Conservation (phyloP, 257 asterid species). For the Plantago major region DNA sequence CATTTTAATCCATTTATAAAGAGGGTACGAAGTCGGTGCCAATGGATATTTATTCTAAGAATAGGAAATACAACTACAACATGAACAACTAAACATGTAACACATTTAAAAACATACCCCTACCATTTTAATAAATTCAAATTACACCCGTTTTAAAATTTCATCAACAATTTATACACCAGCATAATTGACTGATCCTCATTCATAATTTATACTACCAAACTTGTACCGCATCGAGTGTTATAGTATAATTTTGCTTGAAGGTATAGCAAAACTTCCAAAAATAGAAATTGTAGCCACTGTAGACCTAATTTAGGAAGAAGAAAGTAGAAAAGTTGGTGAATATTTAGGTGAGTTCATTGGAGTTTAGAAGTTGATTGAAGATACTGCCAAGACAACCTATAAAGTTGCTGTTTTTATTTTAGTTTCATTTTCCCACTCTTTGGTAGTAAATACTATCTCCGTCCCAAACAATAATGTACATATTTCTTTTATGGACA, state of each 20-base stretch:
- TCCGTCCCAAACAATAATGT: too few species aligned
- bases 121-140: not conserved
- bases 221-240: too few species aligned
- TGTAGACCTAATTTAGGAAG: not conserved
- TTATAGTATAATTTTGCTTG: not conserved
- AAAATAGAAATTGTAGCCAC: not conserved
- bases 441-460: too few species aligned
- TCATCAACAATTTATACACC: not conserved
- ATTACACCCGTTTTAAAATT: not conserved
- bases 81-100: too few species aligned
- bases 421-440: too few species aligned
- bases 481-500: too few species aligned
- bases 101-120: not conserved
- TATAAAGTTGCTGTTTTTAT: constrained; percentile 1
- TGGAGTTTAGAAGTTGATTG: constrained; percentile 13
- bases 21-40: too few species aligned
- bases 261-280: not conserved
- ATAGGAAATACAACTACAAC: too few species aligned
- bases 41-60: too few species aligned
- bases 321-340: not conserved
- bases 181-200: not conserved
- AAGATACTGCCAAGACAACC: constrained; percentile 13
- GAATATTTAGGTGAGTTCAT: constrained; percentile 6
- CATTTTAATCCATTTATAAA: too few species aligned
- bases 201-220: too few species aligned